These are phyloP conservation scores for Cucurbitaria berberidis DNA, from an alignment of 2,329 filamentous ascomycete species.

Conservation along the genomic window DNA sequence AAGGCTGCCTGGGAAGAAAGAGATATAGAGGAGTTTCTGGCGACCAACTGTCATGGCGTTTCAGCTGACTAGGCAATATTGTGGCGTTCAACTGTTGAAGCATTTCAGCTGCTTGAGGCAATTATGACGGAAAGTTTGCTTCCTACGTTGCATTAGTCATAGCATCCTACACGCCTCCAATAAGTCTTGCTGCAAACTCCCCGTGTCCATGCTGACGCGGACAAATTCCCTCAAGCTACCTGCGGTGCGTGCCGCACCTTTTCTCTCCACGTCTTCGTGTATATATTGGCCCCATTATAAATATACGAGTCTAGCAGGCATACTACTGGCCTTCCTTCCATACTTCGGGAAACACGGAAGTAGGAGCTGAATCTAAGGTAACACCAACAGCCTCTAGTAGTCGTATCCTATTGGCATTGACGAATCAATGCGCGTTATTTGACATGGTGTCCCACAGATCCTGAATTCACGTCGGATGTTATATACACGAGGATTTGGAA, in stretches of 20 bases:
- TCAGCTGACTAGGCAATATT: too few relatives aligned
- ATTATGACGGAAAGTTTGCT: background rate
- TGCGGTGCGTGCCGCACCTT: conserved; percentile 2
- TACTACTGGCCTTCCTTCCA: background rate
- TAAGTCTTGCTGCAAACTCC: background rate
- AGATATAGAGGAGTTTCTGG: too few relatives aligned
- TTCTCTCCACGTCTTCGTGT: background rate
- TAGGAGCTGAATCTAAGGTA: background rate
- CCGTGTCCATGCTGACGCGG: background rate
- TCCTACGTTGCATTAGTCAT: background rate
- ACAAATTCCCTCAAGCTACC: background rate
- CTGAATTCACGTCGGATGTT: background rate
- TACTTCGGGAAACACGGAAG: background rate
- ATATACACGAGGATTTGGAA: background rate
- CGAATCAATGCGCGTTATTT: background rate
- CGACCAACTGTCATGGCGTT: too few relatives aligned
- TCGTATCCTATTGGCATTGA: too few relatives aligned
- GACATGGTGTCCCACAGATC: background rate
- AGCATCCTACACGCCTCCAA: background rate
- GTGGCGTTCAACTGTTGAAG: too few relatives aligned
- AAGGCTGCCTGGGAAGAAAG: too few relatives aligned
- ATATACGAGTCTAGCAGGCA: background rate
- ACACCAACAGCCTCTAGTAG: background rate
- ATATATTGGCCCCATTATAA: background rate
- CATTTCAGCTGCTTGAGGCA: too few relatives aligned